Evolutionary conservation across 768 basidiomycete species (phyloP), one percentile per base, ranked within the genome.

Genomic region (Omphalotus guepiniiformis): DNA sequence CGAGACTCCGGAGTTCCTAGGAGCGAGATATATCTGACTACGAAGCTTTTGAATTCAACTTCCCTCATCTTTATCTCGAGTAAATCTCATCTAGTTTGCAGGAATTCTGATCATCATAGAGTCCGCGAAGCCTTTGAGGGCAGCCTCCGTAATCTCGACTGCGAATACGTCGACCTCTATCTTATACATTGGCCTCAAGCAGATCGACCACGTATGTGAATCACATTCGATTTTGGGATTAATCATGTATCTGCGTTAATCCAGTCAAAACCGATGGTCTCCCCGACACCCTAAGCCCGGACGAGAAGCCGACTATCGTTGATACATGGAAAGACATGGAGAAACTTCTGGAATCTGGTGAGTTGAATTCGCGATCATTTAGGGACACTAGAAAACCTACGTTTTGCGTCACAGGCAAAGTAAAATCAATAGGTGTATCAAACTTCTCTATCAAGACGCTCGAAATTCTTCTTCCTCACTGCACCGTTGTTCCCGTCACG

Each of bases 361-460:
- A 25, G 51, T 51, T 2, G 11, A 32, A 29, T 19, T 12, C 8
- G 3, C 27, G 9, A n/a, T n/a, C n/a, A n/a, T n/a, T n/a, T n/a
- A n/a, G n/a, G n/a, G n/a, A n/a, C n/a, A n/a, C n/a, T n/a, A 9
- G 18, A 36, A 57, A 46, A 49, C 48, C 49, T 53, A 55, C n/a
- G n/a, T n/a, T n/a, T n/a, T 49, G 49, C 51, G 51, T 15, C 23
- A 6, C 56, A 58, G 71, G 70, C 28, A 75, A 72, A 61, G 71
- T 71, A 21, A 74, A 68, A 54, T 57, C 62, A 3, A 73, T 77
- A 47, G 80, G 80, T 7, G 76, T 84, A n/a, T 77, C 76, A 29
- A 82, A 82, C 60, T 79, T 79, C 54, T 75, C 73, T 9, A 66
- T 77, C 47, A 74, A 73, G 56, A 73, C 67, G 2, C 55, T 67